Conservation (phyloP, 306 rosid genomes). For the Gastrolobium villosum region DNA sequence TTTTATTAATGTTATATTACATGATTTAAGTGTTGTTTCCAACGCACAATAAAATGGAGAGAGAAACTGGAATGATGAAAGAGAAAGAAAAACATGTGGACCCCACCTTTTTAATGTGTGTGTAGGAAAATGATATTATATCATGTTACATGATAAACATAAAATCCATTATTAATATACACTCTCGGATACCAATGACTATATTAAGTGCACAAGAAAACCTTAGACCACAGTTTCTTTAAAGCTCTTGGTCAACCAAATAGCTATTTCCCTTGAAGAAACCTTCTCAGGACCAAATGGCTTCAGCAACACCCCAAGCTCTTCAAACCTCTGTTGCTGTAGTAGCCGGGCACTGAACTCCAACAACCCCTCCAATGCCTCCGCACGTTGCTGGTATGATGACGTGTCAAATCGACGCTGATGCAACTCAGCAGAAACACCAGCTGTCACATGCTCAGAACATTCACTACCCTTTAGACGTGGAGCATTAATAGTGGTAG, state of each 20-base stretch:
- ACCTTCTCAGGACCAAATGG: conserved; percentile 96
- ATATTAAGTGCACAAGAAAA: conserved; percentile 15
- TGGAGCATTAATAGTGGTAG: conserved; percentile 46
- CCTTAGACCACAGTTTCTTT: conserved; percentile 60
- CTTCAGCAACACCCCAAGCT: conserved; percentile 93
- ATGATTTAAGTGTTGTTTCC: too few relatives aligned
- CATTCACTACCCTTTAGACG: conserved; percentile 45
- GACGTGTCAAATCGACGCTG: conserved; percentile 78
- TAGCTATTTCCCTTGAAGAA: conserved; percentile 97
- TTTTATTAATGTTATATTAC: too few relatives aligned
- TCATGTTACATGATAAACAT: too few relatives aligned
- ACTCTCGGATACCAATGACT: conserved; percentile 6
- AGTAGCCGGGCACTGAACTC: conserved; percentile 95
- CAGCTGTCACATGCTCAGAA: conserved; percentile 71
- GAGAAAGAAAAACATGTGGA: too few relatives aligned
- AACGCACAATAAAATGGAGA: too few relatives aligned
- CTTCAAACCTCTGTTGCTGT: conserved; percentile 78
- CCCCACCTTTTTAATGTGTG: too few relatives aligned
- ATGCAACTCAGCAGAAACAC: conserved; percentile 68
- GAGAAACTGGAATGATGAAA: too few relatives aligned
- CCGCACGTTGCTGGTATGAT: conserved; percentile 88
- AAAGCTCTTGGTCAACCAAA: conserved; percentile 97
- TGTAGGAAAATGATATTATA: too few relatives aligned
- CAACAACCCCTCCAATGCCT: conserved; percentile 96
- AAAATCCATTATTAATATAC: conserved; percentile 43